phyloP scores from a whole-genome alignment of 345 rosid genomes.

The Aquilaria malaccensis region DNA sequence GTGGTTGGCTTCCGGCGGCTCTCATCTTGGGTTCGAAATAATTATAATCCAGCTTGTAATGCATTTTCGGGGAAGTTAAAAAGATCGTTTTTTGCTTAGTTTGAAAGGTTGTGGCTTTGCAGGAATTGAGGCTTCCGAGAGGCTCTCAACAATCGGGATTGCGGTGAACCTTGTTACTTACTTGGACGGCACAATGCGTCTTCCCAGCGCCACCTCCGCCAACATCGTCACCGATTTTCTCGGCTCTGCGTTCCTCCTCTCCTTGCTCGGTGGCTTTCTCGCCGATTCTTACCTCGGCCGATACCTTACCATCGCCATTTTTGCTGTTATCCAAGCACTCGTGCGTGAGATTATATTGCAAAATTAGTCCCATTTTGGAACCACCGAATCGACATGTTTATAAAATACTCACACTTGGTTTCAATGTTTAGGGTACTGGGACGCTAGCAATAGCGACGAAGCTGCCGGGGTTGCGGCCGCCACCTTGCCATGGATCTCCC shows the following conservation, averaged over 20 bases:
- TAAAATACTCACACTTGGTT: not conserved
- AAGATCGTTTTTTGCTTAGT: not conserved
- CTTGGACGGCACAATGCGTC: conserved; percentile 53
- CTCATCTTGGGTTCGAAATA: conserved; percentile 44
- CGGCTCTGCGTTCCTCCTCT: conserved; percentile 62
- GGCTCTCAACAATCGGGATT: conserved; percentile 68
- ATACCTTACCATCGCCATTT: conserved; percentile 64
- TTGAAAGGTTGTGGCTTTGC: not conserved
- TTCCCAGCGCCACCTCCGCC: conserved; percentile 60
- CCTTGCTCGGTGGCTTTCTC: conserved; percentile 64
- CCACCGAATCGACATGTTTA: not conserved
- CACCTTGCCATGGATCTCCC: conserved; percentile 34
- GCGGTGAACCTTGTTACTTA: conserved; percentile 77
- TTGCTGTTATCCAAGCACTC: conserved; percentile 47
- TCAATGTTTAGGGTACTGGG: conserved; percentile 53
- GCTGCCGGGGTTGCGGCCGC: conserved; percentile 61
- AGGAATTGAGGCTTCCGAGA: conserved; percentile 64
- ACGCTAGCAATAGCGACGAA: conserved; percentile 50
- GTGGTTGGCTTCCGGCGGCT: conserved; percentile 67
- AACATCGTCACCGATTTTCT: conserved; percentile 59
- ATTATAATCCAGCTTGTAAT: not conserved
- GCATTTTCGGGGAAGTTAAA: too few relatives aligned
- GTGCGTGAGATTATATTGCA: conserved; percentile 25
- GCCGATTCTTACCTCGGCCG: conserved; percentile 72
- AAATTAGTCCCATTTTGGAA: not conserved